Percentiles rank a stretch among this genome's conserved stretches.
Conservation (phyloP, 352 stramenopile genomes). For the Hyaloperonospora arabidopsidis region DNA sequence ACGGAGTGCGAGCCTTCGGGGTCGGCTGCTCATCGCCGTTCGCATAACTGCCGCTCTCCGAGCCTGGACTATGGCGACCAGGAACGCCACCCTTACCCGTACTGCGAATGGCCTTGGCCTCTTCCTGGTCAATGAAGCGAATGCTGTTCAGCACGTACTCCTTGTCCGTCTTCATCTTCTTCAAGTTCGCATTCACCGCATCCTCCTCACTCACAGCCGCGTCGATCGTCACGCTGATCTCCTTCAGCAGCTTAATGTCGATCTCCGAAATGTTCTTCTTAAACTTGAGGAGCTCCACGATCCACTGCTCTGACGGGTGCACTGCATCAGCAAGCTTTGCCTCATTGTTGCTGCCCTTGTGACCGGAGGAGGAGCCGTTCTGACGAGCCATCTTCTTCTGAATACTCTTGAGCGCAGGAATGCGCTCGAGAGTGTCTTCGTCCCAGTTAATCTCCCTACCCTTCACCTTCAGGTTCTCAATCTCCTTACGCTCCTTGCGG, state of each 20-base stretch:
- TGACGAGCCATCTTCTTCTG: slow-evolving; percentile 71
- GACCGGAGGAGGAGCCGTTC: slow-evolving; percentile 25
- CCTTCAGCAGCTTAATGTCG: slow-evolving; percentile 57
- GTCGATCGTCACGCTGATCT: slow-evolving; percentile 47
- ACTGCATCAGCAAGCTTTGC: slow-evolving; percentile 55
- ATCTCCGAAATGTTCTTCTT: slow-evolving; percentile 85
- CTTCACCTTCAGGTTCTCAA: slow-evolving; percentile 76
- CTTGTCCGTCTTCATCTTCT: slow-evolving; percentile 85
- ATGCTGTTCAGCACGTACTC: slow-evolving; percentile 87
- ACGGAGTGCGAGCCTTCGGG: slow-evolving; percentile 28
- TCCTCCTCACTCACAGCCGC: slow-evolving; percentile 54
- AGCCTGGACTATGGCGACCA: slow-evolving; percentile 39
- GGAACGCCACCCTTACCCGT: slow-evolving; percentile 56
- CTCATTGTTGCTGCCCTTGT: slow-evolving; percentile 34
- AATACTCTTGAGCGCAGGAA: slow-evolving; percentile 79
- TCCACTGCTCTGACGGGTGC: slow-evolving; percentile 81
- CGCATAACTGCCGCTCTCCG: slow-evolving; percentile 50
- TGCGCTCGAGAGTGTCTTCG: slow-evolving; percentile 75
- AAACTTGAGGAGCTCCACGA: slow-evolving; percentile 78
- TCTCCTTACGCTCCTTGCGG: slow-evolving; percentile 83
- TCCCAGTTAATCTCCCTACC: slow-evolving; percentile 83
- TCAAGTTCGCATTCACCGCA: slow-evolving; percentile 51
- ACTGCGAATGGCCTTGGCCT: slow-evolving; percentile 79
- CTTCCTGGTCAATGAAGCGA: slow-evolving; percentile 84
- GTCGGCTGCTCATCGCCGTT: slow-evolving; percentile 32